Base-by-base conservation (phyloP, 345 rosid genomes). In the Salix exigua region DNA sequence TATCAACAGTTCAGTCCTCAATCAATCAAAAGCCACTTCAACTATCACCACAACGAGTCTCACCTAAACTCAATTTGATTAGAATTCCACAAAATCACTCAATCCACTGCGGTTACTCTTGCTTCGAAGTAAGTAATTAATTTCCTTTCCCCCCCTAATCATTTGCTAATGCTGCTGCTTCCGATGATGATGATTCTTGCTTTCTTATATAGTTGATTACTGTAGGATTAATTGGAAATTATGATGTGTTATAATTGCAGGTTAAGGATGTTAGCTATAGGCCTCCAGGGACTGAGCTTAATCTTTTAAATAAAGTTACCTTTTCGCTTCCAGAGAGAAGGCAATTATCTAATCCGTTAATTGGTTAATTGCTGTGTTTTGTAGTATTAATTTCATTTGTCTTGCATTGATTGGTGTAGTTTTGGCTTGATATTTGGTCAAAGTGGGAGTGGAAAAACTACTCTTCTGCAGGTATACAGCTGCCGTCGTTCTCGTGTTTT, bases 371-470 rank as follows among this genome's bases (percentile, higher is more conserved):
- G 5, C 3, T 4, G 50, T 40, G 44, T 40, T 40, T 10, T 40
- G 13, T 11, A 8, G 44, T 40, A 40, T 9, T 10, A 40, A 40
- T 40, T 13, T 40, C 17, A 73, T 26, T 55, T 5, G 66, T 71
- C 44, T 48, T 74, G 68, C 38, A 60, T 40, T 23, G 25, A 71
- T 79, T 68, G 11, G 64, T 85, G 80, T 88, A 91, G 99, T 82
- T 90, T 95, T 85, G 99, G 99, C 73, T 88, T 95, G 87, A 85
- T 95, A 75, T 95, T 90, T 88, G 99, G 99, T 71, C 90, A 85
- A 85, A 95, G 99, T 81, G 97, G 99, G 82, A 93, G 96, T 53
- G 99, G 99, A 33, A 95, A 95, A 85, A 95, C 97, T 77, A 95
- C 99, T 35, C 92, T 93, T 31, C 83, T 95, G 84, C 97, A 93